These are phyloP conservation scores for Tanacetum coccineum DNA, from an alignment of 129 eudicot species.

Conservation along the genomic window DNA sequence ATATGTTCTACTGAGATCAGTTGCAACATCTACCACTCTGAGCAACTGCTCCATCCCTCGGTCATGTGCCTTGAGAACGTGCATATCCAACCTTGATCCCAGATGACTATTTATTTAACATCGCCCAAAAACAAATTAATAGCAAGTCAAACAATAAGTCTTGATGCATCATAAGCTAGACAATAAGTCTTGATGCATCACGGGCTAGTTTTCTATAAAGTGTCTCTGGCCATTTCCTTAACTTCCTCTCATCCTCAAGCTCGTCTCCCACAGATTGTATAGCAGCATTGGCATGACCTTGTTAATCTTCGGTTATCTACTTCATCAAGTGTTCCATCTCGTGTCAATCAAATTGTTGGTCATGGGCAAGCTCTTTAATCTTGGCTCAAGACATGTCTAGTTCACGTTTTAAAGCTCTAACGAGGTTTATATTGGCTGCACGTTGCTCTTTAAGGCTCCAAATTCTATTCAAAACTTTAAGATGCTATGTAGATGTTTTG, in stretches of 20 bases:
- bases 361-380: constrained; percentile 62
- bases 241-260: constrained; percentile 89
- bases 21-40: constrained; percentile 70
- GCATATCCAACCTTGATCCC: constrained; percentile 59
- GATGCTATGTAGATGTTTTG: constrained; percentile 82
- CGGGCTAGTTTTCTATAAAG: constrained; percentile 78
- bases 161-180: neutral
- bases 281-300: no score
- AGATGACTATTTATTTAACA: constrained; percentile 40
- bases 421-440: no score
- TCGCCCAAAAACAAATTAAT: constrained; percentile 7
- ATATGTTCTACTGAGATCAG: constrained; percentile 23
- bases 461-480: constrained; percentile 82
- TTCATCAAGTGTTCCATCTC: constrained; percentile 74
- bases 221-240: constrained; percentile 80
- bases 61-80: constrained; percentile 40
- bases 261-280: no score
- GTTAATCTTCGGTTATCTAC: no score
- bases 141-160: neutral
- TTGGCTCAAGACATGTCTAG: constrained; percentile 66
- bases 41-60: constrained; percentile 52
- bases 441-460: constrained; percentile 96
- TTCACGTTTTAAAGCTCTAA: constrained; percentile 72
- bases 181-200: no score
- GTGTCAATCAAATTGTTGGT: constrained; percentile 59